Base-by-base conservation (phyloP, 1,284 basidiomycete genomes). In the Leccinum griseonigrum region DNA sequence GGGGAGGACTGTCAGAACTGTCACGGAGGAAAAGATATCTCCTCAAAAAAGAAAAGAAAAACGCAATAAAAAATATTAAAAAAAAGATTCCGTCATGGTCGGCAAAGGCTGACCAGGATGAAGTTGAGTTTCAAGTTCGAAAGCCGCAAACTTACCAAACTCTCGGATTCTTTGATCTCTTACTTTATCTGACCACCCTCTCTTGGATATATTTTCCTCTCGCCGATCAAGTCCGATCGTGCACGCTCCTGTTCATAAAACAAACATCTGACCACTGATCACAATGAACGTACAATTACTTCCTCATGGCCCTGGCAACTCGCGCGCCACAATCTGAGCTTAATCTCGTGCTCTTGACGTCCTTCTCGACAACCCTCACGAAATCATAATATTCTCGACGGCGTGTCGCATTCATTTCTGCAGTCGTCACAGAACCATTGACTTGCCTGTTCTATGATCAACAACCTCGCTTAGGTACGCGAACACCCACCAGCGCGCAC, bases 191-290 rank as follows among this genome's bases (percentile, higher is more conserved):
- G 61, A 54, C 51, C 60, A 50, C 51, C 51, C 53, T 68, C 28
- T 43, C 38, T 69, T 62, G 72, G 64, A 60, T 61, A 69, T 66
- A 62, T 75, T 67, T 75, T 65, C 69, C 70, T 63, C 61, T 66
- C 74, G 74, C 71, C 72, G 66, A 72, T 75, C 74, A 73, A 70
- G 59, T 75, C 70, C 73, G 72, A 75, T 74, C 69, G 69, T 38
- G 59, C 68, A 68, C 59, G 54, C 61, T 50, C 60, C 60, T 58
- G 46, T 64, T 64, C 63, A 64, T 64, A 56, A 40, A 36, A 18
- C 56, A 16, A 50, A 40, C 56, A 58, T 36, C 60, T 43, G 46
- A 65, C 66, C 63, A 65, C 8, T 43, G 36, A 55, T 59, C 66
- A 69, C 68, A 69, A 69, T 70, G 60, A 68, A 67, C 52, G 43